phyloP scores from a whole-genome alignment of 768 basidiomycete species.

The Lactifluus hygrophoroides region DNA sequence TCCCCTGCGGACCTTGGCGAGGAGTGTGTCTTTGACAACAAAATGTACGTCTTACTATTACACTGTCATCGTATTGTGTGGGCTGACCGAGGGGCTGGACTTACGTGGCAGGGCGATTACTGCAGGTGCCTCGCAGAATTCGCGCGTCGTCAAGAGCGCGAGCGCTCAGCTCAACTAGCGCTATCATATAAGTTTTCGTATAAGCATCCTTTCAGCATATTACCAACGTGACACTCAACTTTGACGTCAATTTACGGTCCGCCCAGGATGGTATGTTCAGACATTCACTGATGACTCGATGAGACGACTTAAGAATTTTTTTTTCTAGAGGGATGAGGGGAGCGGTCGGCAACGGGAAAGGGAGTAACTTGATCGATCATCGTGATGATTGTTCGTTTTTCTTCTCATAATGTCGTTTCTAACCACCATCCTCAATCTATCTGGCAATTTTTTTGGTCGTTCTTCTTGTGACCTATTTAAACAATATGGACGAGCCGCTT shows the following conservation, averaged over 20 bases:
- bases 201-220: conserved; percentile 66
- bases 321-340: background rate
- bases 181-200: conserved; percentile 83
- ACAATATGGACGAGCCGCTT: background rate
- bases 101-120: conserved; percentile 77
- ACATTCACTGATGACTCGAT: background rate
- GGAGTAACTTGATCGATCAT: background rate
- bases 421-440: background rate
- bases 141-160: conserved; percentile 62
- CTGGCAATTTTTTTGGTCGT: conserved; percentile 2
- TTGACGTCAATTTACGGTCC: conserved; percentile 80
- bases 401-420: conserved; percentile 2
- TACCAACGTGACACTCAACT: conserved; percentile 76
- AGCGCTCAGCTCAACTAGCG: conserved; percentile 62
- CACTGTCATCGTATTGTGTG: background rate
- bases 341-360: background rate
- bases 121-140: conserved; percentile 88
- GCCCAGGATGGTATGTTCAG: conserved; percentile 33
- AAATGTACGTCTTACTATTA: conserved; percentile 47
- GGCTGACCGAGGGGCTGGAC: background rate
- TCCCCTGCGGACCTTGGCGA: conserved; percentile 64
- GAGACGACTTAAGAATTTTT: background rate
- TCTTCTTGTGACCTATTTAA: background rate
- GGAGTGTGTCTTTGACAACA: conserved; percentile 83
- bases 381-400: background rate